A percentile compares a stretch with the other conserved stretches of the same genome.
phyloP scores from a whole-genome alignment of 352 stramenopile species.

The Globisporangium orthogonon region DNA sequence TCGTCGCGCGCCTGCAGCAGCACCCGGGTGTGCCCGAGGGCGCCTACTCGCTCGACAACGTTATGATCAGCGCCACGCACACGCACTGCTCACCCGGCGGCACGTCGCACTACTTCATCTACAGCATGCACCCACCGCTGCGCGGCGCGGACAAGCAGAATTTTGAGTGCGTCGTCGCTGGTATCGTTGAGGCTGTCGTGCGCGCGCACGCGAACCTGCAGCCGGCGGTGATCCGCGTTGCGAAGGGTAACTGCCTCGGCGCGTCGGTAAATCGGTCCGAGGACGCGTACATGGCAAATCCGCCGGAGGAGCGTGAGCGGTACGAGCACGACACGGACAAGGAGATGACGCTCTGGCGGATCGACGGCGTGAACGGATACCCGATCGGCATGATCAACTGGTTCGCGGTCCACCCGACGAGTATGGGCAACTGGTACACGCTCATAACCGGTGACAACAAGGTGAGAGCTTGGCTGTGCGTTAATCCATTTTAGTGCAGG shows the following conservation, averaged over 20 bases:
- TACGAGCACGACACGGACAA: slow-evolving; percentile 90
- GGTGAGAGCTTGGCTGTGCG: slow-evolving; percentile 12
- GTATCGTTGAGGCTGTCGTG: slow-evolving; percentile 81
- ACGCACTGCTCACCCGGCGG: slow-evolving; percentile 89
- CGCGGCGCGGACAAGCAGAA: slow-evolving; percentile 75
- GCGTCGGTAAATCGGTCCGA: slow-evolving; percentile 87
- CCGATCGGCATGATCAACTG: slow-evolving; percentile 91
- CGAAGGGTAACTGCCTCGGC: slow-evolving; percentile 55
- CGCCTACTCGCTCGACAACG: slow-evolving; percentile 66
- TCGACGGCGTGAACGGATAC: slow-evolving; percentile 76
- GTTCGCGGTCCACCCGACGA: slow-evolving; percentile 92
- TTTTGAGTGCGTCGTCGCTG: slow-evolving; percentile 87
- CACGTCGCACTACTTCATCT: slow-evolving; percentile 91
- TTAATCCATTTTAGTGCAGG: no score
- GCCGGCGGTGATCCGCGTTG: slow-evolving; percentile 52
- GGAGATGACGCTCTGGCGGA: slow-evolving; percentile 87
- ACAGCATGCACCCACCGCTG: slow-evolving; percentile 78
- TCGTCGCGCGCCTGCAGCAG: slow-evolving; percentile 50
- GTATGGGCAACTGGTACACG: slow-evolving; percentile 91
- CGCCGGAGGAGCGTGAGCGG: slow-evolving; percentile 56
- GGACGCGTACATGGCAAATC: slow-evolving; percentile 89
- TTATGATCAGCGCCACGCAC: slow-evolving; percentile 89
- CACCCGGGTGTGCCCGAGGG: slow-evolving; percentile 32
- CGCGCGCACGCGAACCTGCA: slow-evolving; percentile 73
- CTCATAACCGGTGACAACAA: slow-evolving; percentile 94